Evolutionary conservation across 148 eudicot genomes (phyloP).

Genomic region (Camellia sinensis): DNA sequence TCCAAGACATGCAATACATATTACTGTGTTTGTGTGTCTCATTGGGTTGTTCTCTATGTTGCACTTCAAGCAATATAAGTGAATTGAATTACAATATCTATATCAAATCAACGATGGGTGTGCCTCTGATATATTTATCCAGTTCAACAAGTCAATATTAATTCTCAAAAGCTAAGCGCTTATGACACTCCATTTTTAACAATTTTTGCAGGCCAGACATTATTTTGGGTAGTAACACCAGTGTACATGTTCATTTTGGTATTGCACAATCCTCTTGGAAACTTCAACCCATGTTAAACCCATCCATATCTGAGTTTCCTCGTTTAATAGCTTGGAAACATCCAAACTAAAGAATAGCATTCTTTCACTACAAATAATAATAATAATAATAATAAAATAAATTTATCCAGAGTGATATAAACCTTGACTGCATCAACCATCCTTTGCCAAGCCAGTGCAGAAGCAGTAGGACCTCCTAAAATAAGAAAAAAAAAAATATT

Average conservation of each 20-base stretch:
- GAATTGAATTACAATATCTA: not conserved
- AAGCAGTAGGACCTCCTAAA: conserved; percentile 14
- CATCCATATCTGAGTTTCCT: not conserved
- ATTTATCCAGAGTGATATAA: not conserved
- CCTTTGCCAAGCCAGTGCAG: conserved; percentile 33
- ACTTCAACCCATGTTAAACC: not conserved
- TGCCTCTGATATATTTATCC: not conserved
- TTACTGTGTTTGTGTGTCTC: not conserved
- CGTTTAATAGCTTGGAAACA: not conserved
- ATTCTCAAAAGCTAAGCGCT: not conserved
- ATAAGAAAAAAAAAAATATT: not conserved
- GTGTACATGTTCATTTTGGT: not conserved
- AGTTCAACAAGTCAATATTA: not conserved
- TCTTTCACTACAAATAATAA: not conserved
- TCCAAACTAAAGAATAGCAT: not conserved
- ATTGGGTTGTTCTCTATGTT: not conserved
- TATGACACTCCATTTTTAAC: not conserved
- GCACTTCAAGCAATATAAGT: not conserved
- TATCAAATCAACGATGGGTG: not conserved
- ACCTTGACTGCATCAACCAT: conserved; percentile 56
- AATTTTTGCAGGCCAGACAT: not conserved
- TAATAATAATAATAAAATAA: not conserved
- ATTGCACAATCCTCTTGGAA: not conserved
- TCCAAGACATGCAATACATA: not conserved
- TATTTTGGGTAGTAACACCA: not conserved